phyloP scores from a whole-genome alignment of 2,329 filamentous ascomycete genomes.

The Fusarium incarnatum region DNA sequence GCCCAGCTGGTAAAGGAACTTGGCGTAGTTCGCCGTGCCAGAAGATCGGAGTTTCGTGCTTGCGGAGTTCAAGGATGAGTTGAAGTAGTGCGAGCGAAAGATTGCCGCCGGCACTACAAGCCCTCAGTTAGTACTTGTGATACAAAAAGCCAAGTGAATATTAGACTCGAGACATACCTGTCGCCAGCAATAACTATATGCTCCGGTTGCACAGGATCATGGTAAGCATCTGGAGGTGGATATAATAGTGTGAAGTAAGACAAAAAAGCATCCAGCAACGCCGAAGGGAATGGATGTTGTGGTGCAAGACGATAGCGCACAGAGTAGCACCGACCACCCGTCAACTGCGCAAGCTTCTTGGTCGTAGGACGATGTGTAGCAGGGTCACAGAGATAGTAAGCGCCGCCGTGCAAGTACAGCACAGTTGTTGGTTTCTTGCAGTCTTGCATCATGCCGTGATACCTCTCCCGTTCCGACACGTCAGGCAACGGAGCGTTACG shows the following conservation, averaged over 20 bases:
- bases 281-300: slow-evolving; percentile 79
- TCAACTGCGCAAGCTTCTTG: slow-evolving; percentile 72
- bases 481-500: slow-evolving; percentile 63
- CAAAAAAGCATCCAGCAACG: slow-evolving; percentile 77
- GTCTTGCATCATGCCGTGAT: slow-evolving; percentile 74
- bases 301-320: slow-evolving; percentile 82
- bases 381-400: slow-evolving; percentile 79
- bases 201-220: slow-evolving; percentile 71
- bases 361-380: slow-evolving; percentile 70
- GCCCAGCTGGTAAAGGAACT: slow-evolving; percentile 74
- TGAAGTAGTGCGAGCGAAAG: slow-evolving; percentile 75
- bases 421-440: slow-evolving; percentile 71
- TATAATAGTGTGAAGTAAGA: slow-evolving; percentile 80
- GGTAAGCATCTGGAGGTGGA: slow-evolving; percentile 74
- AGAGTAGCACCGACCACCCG: slow-evolving; percentile 75
- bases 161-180: slow-evolving; percentile 54
- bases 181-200: slow-evolving; percentile 81
- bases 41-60: slow-evolving; percentile 58
- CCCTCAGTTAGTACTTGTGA: slow-evolving; percentile 24
- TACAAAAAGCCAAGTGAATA: background rate
- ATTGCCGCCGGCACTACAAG: slow-evolving; percentile 75
- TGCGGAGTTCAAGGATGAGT: slow-evolving; percentile 72
- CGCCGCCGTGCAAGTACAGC: slow-evolving; percentile 82
- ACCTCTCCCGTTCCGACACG: slow-evolving; percentile 73
- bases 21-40: slow-evolving; percentile 71